These are phyloP conservation scores for Boletus edulis DNA, from an alignment of 768 basidiomycete species.

Conservation along the genomic window DNA sequence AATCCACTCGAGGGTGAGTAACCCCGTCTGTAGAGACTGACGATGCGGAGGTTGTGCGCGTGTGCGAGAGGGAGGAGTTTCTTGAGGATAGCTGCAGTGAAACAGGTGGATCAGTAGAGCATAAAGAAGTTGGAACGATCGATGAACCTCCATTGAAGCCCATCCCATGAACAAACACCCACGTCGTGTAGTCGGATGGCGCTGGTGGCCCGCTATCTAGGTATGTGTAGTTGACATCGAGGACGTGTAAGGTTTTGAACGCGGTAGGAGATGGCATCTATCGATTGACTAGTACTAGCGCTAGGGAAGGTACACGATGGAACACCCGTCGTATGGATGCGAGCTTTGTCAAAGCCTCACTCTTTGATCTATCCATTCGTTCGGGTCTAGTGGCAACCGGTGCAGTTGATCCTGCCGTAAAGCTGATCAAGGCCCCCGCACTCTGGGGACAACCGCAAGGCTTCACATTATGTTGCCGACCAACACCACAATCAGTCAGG, in stretches of 20 bases:
- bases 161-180: slow-evolving; percentile 21
- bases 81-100: slow-evolving; percentile 1
- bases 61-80: slow-evolving; percentile 24
- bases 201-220: slow-evolving; percentile 19
- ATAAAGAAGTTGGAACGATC: too few species aligned
- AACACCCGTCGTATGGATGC: too few species aligned
- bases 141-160: slow-evolving; percentile 20
- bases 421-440: too few species aligned
- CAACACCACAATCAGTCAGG: too few species aligned
- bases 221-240: slow-evolving; percentile 16
- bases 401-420: too few species aligned
- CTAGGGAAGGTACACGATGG: too few species aligned
- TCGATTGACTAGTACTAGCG: too few species aligned
- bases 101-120: neutral
- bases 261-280: neutral
- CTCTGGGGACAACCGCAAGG: too few species aligned
- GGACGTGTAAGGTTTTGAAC: slow-evolving; percentile 11
- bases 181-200: slow-evolving; percentile 18
- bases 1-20: slow-evolving; percentile 29
- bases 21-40: slow-evolving; percentile 26
- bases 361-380: too few species aligned
- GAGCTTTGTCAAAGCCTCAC: too few species aligned
- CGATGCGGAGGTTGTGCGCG: slow-evolving; percentile 20
- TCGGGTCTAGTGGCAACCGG: too few species aligned
- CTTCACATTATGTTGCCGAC: too few species aligned